Evolutionary conservation across 1,284 basidiomycete genomes (phyloP).

Genomic region (Trichosporon sp.): DNA sequence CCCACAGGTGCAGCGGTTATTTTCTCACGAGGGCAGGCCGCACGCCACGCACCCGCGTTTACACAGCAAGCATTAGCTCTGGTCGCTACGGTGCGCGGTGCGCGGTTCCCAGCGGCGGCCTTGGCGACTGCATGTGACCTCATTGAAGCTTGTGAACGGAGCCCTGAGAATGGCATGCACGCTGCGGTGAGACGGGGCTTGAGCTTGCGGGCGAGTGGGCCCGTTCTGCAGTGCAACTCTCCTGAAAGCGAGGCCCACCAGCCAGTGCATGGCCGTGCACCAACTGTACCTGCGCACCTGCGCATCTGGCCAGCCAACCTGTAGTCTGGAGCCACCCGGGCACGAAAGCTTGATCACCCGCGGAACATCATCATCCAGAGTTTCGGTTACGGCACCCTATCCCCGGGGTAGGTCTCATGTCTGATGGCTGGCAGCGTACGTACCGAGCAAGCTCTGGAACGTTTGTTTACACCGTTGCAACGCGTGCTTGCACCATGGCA

Average conservation of each 20-base stretch:
- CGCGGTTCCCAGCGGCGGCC: neutral
- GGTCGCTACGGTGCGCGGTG: neutral
- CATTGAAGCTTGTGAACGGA: neutral
- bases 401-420: neutral
- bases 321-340: neutral
- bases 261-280: neutral
- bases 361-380: conserved; percentile 4
- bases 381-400: neutral
- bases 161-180: neutral
- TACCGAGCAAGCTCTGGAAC: neutral
- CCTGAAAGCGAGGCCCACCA: neutral
- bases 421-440: neutral
- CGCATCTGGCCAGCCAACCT: neutral
- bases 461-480: neutral
- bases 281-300: neutral
- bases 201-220: too few relatives aligned
- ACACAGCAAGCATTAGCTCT: neutral
- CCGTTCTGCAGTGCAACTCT: neutral
- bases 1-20: neutral
- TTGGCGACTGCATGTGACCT: neutral
- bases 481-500: neutral
- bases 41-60: neutral
- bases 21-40: neutral
- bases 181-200: neutral
- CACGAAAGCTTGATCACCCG: neutral